phyloP scores from a whole-genome alignment of 164 flowering plant genomes.

The Saururus chinensis region DNA sequence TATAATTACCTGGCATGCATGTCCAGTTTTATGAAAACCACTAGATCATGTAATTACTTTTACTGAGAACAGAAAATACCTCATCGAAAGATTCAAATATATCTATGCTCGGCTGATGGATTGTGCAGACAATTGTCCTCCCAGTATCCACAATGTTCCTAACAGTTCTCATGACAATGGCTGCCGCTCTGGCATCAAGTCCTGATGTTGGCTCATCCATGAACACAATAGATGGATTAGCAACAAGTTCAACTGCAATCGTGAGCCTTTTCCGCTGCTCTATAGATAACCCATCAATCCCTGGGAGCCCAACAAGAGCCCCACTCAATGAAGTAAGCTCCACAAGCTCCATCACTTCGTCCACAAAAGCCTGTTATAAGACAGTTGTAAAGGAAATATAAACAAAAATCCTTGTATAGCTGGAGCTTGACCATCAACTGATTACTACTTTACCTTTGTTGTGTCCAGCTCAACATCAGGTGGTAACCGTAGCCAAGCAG shows the following conservation, averaged over 20 bases:
- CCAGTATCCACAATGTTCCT: conserved; percentile 95
- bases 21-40: no score
- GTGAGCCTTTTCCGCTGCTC: conserved; percentile 92
- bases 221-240: conserved; percentile 92
- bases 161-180: conserved; percentile 94
- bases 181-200: conserved; percentile 92
- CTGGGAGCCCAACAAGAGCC: conserved; percentile 90
- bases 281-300: conserved; percentile 77
- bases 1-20: no score
- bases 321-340: conserved; percentile 67
- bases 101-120: conserved; percentile 97
- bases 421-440: background rate
- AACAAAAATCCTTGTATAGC: background rate
- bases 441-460: conserved; percentile 2
- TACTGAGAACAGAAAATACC: conserved; percentile 18
- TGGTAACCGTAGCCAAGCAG: conserved; percentile 86
- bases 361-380: conserved; percentile 52
- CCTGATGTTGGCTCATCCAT: conserved; percentile 99
- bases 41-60: background rate
- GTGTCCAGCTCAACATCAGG: conserved; percentile 35
- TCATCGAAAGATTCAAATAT: conserved; percentile 97
- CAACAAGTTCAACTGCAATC: conserved; percentile 93
- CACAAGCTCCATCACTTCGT: conserved; percentile 84
- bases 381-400: background rate
- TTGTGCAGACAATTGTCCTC: conserved; percentile 91